Base-by-base conservation (phyloP, 2,329 filamentous ascomycete genomes). In the Tolypocladium album region DNA sequence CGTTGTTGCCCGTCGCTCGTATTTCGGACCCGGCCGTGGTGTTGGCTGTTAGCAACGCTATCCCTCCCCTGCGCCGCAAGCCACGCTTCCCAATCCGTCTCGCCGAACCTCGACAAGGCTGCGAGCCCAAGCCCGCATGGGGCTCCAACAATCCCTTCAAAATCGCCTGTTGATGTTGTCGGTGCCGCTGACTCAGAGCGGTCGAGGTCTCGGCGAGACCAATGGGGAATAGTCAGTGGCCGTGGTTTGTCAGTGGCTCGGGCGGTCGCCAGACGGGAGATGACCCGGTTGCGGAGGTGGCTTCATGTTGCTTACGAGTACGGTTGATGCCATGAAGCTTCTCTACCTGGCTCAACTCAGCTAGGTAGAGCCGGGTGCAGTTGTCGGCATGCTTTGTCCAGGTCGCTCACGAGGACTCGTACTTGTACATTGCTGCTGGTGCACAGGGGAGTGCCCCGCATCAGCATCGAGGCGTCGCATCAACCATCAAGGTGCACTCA, bases 161-260 rank as follows among this genome's bases (percentile, higher is more conserved):
- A 34, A 17, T 17, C 24, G 6, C 31, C 13, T 40, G n/a, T 17
- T 15, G 22, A 27, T 15, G 55, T 15, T 24, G n/a, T 52, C 11
- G 1, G 15, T 27, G 40, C 36, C 38, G 36, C 43, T 60, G 42
- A 58, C 20, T 60, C 47, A 56, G 15, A 7, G 45, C 17, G 47
- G 50, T 24, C 47, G 47, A 4, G 20, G 8, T 38, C 1, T 59
- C 60, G 61, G 61, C 61, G 61, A 63, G 60, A 60, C 60, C 20
- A 59, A 61, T 40, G 9, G 17, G 60, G 61, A 22, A 34, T 63
- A 60, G 60, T 45, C 61, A 60, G 60, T 45, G 61, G 27, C 55
- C 31, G 50, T 22, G 6, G 45, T 4, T 7, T 3, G 11, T 11
- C 0, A 12, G 38, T 38, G 31, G 17, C 27, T n/a, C 12, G 47